Percentiles rank a stretch among this genome's conserved stretches.
Evolutionary conservation across 208 protist species (phyloP).

Genomic region (Crithidia fasciculata): DNA sequence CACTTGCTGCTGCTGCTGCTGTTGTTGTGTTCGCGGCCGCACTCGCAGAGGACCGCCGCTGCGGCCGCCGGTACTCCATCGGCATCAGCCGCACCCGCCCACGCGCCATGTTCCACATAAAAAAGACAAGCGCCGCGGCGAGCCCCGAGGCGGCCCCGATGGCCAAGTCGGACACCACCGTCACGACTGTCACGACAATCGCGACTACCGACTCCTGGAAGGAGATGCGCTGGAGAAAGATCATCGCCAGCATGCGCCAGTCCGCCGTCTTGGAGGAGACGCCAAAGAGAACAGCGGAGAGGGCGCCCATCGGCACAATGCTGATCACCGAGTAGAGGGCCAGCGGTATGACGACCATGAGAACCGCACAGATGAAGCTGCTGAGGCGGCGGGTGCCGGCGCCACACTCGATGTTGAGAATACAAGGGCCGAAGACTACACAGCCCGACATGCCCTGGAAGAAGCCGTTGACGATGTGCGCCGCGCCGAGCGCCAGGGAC

Average conservation of each 20-base stretch:
- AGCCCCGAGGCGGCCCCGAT: conserved; percentile 52
- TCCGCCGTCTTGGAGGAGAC: conserved; percentile 63
- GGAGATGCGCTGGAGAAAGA: conserved; percentile 59
- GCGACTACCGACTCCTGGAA: conserved; percentile 61
- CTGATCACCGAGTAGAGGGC: conserved; percentile 55
- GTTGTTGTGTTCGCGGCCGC: neutral
- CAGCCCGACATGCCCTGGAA: conserved; percentile 61
- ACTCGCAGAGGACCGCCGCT: neutral
- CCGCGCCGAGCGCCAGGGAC: conserved; percentile 45
- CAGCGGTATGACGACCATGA: conserved; percentile 57
- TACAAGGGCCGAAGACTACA: conserved; percentile 55
- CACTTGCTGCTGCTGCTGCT: neutral
- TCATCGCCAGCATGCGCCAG: conserved; percentile 64
- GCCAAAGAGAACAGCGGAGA: conserved; percentile 54
- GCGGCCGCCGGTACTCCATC: conserved; percentile 20
- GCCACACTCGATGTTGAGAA: conserved; percentile 63
- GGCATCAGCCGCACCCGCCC: conserved; percentile 41
- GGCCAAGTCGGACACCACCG: conserved; percentile 51
- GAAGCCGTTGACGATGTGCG: conserved; percentile 64
- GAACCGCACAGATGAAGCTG: conserved; percentile 53
- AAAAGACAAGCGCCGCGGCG: conserved; percentile 53
- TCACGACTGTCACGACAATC: conserved; percentile 62
- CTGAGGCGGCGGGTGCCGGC: conserved; percentile 50
- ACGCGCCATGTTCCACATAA: conserved; percentile 67
- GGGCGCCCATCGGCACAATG: conserved; percentile 57